Evolutionary conservation across 768 basidiomycete species (phyloP).

Genomic region (Ramaria sp.): DNA sequence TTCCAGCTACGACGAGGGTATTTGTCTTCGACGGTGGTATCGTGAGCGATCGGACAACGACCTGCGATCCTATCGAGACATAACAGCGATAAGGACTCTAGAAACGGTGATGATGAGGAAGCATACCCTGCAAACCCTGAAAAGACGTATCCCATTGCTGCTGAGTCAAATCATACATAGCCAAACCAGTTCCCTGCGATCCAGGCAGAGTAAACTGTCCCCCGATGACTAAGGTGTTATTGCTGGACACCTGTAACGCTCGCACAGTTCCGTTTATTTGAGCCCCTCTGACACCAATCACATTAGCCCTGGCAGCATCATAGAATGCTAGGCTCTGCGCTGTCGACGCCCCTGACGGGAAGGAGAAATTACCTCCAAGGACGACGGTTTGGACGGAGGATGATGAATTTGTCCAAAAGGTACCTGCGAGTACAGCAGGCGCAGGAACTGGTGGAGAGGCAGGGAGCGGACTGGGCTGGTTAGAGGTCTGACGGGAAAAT

Average conservation of each 20-base stretch:
- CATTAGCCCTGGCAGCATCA: conserved; percentile 36
- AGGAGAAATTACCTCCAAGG: conserved; percentile 86
- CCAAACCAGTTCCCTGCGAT: conserved; percentile 55
- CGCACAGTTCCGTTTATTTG: conserved; percentile 69
- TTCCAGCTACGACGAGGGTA: conserved; percentile 75
- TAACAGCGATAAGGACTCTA: neutral
- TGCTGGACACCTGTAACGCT: conserved; percentile 60
- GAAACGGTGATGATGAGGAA: neutral
- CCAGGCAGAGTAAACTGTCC: conserved; percentile 67
- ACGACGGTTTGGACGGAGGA: conserved; percentile 54
- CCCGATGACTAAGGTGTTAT: conserved; percentile 60
- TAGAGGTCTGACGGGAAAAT: conserved; percentile 42
- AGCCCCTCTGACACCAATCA: conserved; percentile 47
- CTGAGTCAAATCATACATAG: conserved; percentile 63
- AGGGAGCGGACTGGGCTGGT: conserved; percentile 43
- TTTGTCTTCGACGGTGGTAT: conserved; percentile 48
- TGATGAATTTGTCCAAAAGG: conserved; percentile 80
- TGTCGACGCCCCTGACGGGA: conserved; percentile 29
- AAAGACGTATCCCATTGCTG: conserved; percentile 53
- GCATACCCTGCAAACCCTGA: conserved; percentile 45
- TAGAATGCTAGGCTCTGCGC: conserved; percentile 64
- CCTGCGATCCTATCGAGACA: conserved; percentile 33
- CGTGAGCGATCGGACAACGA: conserved; percentile 64
- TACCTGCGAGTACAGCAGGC: conserved; percentile 76
- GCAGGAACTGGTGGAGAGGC: conserved; percentile 44